Evolutionary conservation across 2,329 filamentous ascomycete genomes (phyloP), one percentile per base, ranked within the genome.

Genomic region (Penicillium psychrosexuale): DNA sequence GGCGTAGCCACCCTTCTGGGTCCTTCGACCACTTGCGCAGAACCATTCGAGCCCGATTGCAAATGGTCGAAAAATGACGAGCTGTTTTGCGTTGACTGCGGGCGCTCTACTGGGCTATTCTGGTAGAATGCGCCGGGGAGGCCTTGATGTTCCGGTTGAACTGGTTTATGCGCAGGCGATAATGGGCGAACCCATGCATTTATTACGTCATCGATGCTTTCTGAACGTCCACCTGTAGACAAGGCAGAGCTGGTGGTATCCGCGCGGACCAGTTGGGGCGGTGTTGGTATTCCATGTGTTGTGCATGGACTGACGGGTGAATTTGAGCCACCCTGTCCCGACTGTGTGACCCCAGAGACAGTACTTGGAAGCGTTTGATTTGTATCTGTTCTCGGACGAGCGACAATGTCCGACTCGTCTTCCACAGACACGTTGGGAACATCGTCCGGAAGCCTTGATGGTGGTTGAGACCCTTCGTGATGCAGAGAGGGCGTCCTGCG

Each of bases 141-240:
- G 27, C 39, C 58, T 22, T 46, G 49, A 27, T 39, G 51, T 31
- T 46, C 53, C 22, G 61, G 51, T 3, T 60, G 52, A 24, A 31
- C 47, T 39, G 64, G 37, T 40, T 61, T 61, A 22, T 57, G 47
- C 9, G 64, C 58, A n/a, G 66, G 52, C 3, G 63, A 63, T 28
- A 73, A 51, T 17, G 75, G 75, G 7, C 66, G 66, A 40, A 65
- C 73, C 76, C 74, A 78, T 40, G 74, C 73, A 59, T 77, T 68
- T 46, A 77, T 78, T 27, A 78, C 70, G 48, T 70, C 71, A 51
- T 78, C 75, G 47, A 77, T 77, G 28, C 66, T 76, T 27, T 73
- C 70, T 13, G 70, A 63, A 17, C 63, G 64, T 17, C 62, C 69
- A 36, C 57, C 58, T 6, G 57, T 58, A 11, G 70, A 71, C 15